phyloP scores from a whole-genome alignment of 2,329 filamentous ascomycete species.

The Cadophora sp. region DNA sequence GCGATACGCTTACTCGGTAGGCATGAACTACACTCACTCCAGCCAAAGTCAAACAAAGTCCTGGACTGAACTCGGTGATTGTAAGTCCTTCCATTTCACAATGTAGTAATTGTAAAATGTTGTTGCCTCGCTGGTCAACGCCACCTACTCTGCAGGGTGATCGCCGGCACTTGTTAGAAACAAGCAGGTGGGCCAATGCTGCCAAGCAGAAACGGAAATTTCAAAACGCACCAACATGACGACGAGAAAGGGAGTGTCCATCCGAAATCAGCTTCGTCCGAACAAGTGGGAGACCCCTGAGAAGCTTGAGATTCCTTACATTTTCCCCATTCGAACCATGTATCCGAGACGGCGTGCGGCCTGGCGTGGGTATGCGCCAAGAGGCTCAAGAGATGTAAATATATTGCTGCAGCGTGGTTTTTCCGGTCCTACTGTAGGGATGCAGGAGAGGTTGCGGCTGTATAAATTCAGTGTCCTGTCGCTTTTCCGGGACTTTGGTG shows the following conservation, averaged over 20 bases:
- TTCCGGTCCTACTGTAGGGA: background rate
- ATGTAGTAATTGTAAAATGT: background rate
- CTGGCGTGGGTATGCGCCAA: background rate
- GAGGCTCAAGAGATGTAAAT: background rate
- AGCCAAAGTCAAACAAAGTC: background rate
- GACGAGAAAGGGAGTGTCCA: background rate
- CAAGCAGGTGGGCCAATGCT: background rate
- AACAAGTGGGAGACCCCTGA: background rate
- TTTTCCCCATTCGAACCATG: background rate
- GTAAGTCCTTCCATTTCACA: background rate
- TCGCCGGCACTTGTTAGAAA: background rate
- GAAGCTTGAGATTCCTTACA: background rate
- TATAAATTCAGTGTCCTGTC: background rate
- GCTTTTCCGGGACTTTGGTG: background rate
- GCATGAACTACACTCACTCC: background rate
- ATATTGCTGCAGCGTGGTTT: slow-evolving; percentile 1
- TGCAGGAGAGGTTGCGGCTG: background rate
- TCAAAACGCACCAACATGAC: slow-evolving; percentile 13
- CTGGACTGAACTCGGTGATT: background rate
- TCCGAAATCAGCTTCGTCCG: background rate
- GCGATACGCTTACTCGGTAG: background rate
- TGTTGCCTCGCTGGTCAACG: background rate
- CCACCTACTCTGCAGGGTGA: background rate
- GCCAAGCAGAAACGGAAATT: slow-evolving; percentile 15
- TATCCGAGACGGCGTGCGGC: background rate